These are phyloP conservation scores for Globisporangium parvum DNA, from an alignment of 352 stramenopile species.

Conservation along the genomic window DNA sequence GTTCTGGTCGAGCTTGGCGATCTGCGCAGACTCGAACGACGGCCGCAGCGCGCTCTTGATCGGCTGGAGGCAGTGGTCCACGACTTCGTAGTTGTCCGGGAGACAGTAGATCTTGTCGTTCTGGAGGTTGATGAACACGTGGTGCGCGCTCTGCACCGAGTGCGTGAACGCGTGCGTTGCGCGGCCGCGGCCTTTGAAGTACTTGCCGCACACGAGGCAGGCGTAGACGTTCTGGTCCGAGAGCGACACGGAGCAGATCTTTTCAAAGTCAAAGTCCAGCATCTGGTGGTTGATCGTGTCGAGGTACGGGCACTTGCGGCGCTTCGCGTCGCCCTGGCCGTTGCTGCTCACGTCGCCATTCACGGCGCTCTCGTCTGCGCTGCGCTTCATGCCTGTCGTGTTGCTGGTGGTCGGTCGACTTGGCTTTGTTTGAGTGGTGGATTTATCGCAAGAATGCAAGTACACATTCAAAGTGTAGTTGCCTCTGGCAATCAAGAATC, in stretches of 20 bases:
- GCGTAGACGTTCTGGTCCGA: constrained; percentile 97
- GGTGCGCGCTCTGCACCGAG: constrained; percentile 93
- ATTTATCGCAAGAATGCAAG: constrained; percentile 5
- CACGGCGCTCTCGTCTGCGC: constrained; percentile 20
- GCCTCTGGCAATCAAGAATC: too few relatives aligned
- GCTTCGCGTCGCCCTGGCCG: constrained; percentile 30
- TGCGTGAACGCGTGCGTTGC: constrained; percentile 96
- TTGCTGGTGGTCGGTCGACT: not conserved
- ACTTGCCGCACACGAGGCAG: constrained; percentile 99
- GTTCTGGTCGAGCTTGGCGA: constrained; percentile 90
- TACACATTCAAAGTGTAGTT: too few relatives aligned
- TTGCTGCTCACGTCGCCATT: constrained; percentile 2
- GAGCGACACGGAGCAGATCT: constrained; percentile 94
- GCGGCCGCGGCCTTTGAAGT: constrained; percentile 93
- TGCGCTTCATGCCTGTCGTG: constrained; percentile 42
- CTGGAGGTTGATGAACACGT: constrained; percentile 97
- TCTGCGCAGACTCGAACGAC: constrained; percentile 74
- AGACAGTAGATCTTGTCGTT: constrained; percentile 96
- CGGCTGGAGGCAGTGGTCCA: constrained; percentile 93
- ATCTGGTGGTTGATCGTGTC: constrained; percentile 97
- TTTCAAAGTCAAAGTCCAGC: constrained; percentile 99
- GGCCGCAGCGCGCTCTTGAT: constrained; percentile 94
- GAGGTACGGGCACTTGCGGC: constrained; percentile 96
- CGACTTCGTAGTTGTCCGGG: constrained; percentile 98
- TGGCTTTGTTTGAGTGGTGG: not conserved